These are phyloP conservation scores for Wickerhamiella infanticola DNA, from an alignment of 1,139 yeast species.

Conservation along the genomic window DNA sequence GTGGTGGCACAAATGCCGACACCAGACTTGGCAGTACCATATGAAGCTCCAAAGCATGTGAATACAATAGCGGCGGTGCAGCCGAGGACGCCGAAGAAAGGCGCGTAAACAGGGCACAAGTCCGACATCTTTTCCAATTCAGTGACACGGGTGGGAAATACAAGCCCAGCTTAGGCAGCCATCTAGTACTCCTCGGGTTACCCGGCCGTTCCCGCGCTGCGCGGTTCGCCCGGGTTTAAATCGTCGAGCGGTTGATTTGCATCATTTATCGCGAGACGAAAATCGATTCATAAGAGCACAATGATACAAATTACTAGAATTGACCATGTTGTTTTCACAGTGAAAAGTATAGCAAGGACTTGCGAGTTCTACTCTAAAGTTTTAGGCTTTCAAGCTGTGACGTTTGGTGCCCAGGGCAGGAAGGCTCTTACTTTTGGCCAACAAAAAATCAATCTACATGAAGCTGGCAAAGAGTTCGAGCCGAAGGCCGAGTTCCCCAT, in stretches of 20 bases:
- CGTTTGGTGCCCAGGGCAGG: background rate
- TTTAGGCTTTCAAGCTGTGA: background rate
- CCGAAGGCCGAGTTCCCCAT: background rate
- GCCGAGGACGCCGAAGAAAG: conserved; percentile 82
- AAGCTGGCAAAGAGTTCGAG: background rate
- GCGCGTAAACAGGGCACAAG: conserved; percentile 61
- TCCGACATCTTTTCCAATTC: conserved; percentile 6
- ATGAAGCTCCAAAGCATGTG: conserved; percentile 91
- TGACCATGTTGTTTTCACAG: background rate
- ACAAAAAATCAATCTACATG: background rate
- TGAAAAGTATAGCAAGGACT: background rate
- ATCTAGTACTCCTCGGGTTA: background rate
- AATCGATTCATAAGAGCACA: no score
- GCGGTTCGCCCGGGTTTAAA: no score
- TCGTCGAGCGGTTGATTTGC: no score
- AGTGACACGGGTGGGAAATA: background rate
- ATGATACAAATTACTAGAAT: background rate
- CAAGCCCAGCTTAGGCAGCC: background rate
- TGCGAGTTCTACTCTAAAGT: background rate
- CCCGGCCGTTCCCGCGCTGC: background rate
- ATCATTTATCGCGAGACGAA: no score
- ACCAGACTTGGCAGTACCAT: conserved; percentile 97
- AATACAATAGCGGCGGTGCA: conserved; percentile 86
- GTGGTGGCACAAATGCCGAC: conserved; percentile 50
- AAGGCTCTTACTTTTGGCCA: background rate